Percentiles rank a stretch among this genome's conserved stretches.
Conservation (phyloP, 306 rosid species). For the Quercus cerris region DNA sequence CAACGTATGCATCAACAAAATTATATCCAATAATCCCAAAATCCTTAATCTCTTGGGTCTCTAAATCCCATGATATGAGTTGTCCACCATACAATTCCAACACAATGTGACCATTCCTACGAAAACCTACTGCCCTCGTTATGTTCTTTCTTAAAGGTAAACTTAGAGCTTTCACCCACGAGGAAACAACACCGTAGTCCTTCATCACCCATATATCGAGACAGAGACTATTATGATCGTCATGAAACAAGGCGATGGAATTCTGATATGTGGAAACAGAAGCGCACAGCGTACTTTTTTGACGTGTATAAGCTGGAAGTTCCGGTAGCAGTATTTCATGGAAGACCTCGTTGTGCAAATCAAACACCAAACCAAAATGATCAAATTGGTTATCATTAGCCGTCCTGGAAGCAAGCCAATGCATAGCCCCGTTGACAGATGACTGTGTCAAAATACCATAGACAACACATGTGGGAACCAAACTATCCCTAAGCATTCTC, state of each 20-base stretch:
- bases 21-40: no score
- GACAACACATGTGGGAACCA: slow-evolving; percentile 4
- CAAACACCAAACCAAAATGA: slow-evolving; percentile 19
- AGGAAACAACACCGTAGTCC: slow-evolving; percentile 24
- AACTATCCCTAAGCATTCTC: neutral
- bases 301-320: neutral
- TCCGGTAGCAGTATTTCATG: slow-evolving; percentile 16
- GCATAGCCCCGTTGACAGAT: slow-evolving; percentile 12
- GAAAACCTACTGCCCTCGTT: neutral
- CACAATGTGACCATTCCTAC: slow-evolving; percentile 15
- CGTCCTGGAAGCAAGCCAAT: slow-evolving; percentile 21
- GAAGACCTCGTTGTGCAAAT: slow-evolving; percentile 20
- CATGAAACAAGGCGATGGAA: slow-evolving; percentile 3
- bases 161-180: slow-evolving; percentile 18
- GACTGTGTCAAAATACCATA: neutral
- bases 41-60: neutral
- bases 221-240: no score
- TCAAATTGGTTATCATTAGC: neutral
- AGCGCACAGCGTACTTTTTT: neutral
- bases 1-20: no score
- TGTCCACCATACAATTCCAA: neutral
- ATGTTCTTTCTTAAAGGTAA: neutral
- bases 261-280: slow-evolving; percentile 7
- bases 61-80: slow-evolving; percentile 10
- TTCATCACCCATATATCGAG: slow-evolving; percentile 32